These are phyloP conservation scores for Claviceps monticola DNA, from an alignment of 2,329 filamentous ascomycete species.

Conservation along the genomic window DNA sequence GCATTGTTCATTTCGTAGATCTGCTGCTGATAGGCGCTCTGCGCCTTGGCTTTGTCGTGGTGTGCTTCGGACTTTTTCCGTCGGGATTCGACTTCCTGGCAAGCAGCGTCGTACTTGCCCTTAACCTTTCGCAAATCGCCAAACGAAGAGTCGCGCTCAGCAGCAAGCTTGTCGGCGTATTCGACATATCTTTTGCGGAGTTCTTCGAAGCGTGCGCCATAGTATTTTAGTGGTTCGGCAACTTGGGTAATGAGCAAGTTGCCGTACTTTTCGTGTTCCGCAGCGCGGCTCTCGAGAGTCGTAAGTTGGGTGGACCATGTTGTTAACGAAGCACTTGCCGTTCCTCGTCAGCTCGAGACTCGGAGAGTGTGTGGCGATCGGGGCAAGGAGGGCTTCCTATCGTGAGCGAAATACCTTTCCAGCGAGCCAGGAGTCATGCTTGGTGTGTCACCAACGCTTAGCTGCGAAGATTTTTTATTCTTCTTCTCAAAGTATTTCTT, in stretches of 20 bases:
- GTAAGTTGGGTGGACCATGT: slow-evolving; percentile 93
- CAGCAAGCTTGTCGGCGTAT: slow-evolving; percentile 76
- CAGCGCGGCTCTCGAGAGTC: slow-evolving; percentile 74
- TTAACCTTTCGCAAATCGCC: slow-evolving; percentile 81
- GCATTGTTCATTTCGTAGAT: slow-evolving; percentile 90
- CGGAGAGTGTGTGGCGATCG: background rate
- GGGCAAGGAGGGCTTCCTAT: background rate
- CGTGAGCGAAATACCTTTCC: slow-evolving; percentile 50
- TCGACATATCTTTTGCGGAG: slow-evolving; percentile 82
- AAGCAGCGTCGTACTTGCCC: slow-evolving; percentile 80
- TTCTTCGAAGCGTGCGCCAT: slow-evolving; percentile 70
- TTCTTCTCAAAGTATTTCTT: slow-evolving; percentile 99
- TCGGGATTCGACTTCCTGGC: slow-evolving; percentile 86
- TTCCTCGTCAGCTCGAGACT: slow-evolving; percentile 1
- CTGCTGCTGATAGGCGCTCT: slow-evolving; percentile 84
- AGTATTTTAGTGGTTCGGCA: slow-evolving; percentile 71
- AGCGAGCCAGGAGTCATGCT: slow-evolving; percentile 88
- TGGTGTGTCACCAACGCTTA: slow-evolving; percentile 90
- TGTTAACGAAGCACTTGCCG: slow-evolving; percentile 69
- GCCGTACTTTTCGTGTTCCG: slow-evolving; percentile 77
- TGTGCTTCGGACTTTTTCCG: slow-evolving; percentile 90
- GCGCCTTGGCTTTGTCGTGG: slow-evolving; percentile 89
- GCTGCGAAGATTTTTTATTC: slow-evolving; percentile 67
- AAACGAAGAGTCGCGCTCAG: slow-evolving; percentile 75
- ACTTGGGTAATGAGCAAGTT: slow-evolving; percentile 66